phyloP scores from a whole-genome alignment of 257 asterid genomes.

The Leptodermis oblonga region DNA sequence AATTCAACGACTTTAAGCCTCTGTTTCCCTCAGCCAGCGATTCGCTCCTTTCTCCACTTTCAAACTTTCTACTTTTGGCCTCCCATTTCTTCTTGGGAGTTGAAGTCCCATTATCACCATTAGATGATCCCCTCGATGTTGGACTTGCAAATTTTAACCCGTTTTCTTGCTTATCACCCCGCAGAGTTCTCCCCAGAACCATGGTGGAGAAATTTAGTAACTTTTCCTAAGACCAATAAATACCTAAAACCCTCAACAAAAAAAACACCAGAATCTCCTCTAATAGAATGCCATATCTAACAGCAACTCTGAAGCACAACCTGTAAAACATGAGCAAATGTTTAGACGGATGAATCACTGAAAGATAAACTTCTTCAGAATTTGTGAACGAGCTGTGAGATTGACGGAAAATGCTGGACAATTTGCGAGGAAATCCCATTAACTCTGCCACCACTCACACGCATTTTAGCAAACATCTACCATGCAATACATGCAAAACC shows the following conservation, averaged over 20 bases:
- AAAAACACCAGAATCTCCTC: neutral
- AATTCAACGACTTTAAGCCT: conserved; percentile 26
- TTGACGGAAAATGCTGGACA: too few relatives aligned
- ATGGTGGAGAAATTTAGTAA: conserved; percentile 3
- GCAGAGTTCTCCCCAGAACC: conserved; percentile 14
- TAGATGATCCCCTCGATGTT: neutral
- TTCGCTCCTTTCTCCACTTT: conserved; percentile 15
- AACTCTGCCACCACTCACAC: neutral
- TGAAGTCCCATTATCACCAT: neutral
- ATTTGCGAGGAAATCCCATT: neutral
- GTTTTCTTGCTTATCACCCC: conserved; percentile 10
- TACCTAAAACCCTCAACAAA: conserved; percentile 6
- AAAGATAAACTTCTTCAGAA: neutral
- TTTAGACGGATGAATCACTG: neutral
- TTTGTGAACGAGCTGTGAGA: too few relatives aligned
- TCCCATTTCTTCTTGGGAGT: conserved; percentile 9
- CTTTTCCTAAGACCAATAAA: neutral
- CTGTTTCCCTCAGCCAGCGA: conserved; percentile 14
- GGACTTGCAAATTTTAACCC: conserved; percentile 7
- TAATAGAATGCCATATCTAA: neutral
- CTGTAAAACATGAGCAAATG: conserved; percentile 2
- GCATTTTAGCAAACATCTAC: conserved; percentile 7
- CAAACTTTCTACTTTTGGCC: conserved; percentile 17
- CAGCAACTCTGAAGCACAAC: conserved; percentile 8
- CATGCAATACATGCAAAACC: neutral